Base-by-base conservation (phyloP, 306 rosid species). In the Vicia faba region DNA sequence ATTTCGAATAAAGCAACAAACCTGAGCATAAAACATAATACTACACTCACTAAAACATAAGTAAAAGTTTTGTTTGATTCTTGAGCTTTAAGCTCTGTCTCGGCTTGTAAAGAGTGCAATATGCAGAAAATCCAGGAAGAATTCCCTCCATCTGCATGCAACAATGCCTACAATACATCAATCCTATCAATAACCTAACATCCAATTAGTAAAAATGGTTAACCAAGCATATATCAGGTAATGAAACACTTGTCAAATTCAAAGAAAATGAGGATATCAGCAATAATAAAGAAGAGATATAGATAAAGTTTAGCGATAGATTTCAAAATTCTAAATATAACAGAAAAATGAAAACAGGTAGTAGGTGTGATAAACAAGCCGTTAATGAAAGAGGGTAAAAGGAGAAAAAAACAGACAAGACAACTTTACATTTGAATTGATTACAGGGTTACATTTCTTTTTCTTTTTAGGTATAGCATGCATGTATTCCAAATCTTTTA, bases 91-190 rank as follows among this genome's bases (percentile, higher is more conserved):
- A 53, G 62, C 18, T 55, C 51, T 50, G 25, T 54, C 75, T 62
- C 18, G 3, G 35, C 61, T 78, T 3, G 61, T 60, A 7, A 11
- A 43, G 28, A 15, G 46, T 49, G 49, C 33, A 23, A 3, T 28
- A 12, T 61, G 66, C 59, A 29, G 46, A 66, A 72, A 67, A 61
- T 72, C 61, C 15, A 44, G 62, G 50, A 53, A 33, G 71, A 72
- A 67, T 33, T 78, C 48, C 74, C 58, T 55, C 39, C 66, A 54
- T 25, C 63, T 26, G 1, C 72, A 55, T 36, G 75, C 75, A 62
- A 36, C 58, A 61, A 49, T 26, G 54, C 68, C 57, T 66, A 45
- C 55, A 43, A 43, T 13, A 16, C 43, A 56, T 8, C 20, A 9
- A 45, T 69, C 14, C 45, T 45, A 64, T n/a, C 38, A 49, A 64